These are phyloP conservation scores for Suhomyces canberraensis DNA, from an alignment of 805 yeast genomes.

Conservation along the genomic window DNA sequence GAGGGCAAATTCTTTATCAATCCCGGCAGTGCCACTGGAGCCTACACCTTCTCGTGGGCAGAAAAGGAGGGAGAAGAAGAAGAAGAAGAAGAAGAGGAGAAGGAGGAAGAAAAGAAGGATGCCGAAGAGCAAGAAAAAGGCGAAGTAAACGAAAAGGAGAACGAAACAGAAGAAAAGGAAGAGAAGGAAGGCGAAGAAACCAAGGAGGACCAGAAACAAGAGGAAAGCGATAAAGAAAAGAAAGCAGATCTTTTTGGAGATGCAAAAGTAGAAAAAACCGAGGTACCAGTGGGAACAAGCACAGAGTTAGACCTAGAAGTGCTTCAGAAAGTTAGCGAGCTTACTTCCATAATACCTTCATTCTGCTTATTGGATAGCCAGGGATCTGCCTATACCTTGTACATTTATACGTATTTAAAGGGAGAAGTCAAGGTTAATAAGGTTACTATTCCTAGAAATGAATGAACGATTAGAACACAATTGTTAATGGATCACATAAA, in stretches of 20 bases:
- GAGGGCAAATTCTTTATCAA: constrained; percentile 93
- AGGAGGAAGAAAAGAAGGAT: constrained; percentile 10
- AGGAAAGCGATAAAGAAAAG: constrained; percentile 13
- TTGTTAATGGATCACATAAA: no score
- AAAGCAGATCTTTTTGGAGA: constrained; percentile 8
- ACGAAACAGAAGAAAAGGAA: constrained; percentile 3
- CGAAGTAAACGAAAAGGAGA: background rate
- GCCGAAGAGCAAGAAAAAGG: constrained; percentile 7
- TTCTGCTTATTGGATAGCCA: constrained; percentile 88
- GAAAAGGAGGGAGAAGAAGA: constrained; percentile 47
- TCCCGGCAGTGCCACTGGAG: constrained; percentile 97
- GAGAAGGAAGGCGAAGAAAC: constrained; percentile 7
- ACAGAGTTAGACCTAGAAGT: constrained; percentile 9
- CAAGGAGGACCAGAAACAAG: constrained; percentile 7
- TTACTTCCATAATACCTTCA: constrained; percentile 56
- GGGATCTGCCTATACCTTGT: constrained; percentile 72
- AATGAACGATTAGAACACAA: no score
- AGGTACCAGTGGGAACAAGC: background rate
- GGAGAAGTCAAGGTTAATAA: constrained; percentile 91
- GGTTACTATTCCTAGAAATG: constrained; percentile 37
- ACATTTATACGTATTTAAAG: constrained; percentile 75
- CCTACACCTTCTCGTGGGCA: constrained; percentile 65
- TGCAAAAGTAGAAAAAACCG: background rate
- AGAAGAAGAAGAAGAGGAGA: constrained; percentile 21
- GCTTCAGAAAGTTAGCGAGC: constrained; percentile 18